Evolutionary conservation across 805 yeast species (phyloP), one percentile per base, ranked within the genome.

Genomic region (Lachancea quebecensis): DNA sequence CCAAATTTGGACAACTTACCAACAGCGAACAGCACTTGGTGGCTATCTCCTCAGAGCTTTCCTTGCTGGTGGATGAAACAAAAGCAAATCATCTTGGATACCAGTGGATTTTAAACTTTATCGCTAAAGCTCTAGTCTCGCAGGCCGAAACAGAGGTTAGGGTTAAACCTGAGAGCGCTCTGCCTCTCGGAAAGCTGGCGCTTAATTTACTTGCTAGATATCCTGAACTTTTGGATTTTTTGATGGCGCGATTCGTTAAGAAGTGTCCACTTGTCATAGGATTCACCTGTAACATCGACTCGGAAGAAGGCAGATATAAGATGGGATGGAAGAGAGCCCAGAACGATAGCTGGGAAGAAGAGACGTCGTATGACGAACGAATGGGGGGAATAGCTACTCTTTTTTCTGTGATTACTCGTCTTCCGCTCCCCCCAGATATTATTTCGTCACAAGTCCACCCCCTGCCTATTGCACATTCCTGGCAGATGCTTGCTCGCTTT

Each of bases 81-180:
- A 69, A 71, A 34, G 51, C 58, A 7, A 64, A 74, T 49, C 74
- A 73, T 2, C 56, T 83, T 14, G 83, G 82, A 0, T 85, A 68
- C 55, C 63, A 73, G 30, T 90, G 95, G 89, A 73, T 85, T 6
- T 66, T 89, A 31, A 93, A 93, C 58, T 83, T 82, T 57, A 75
- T 85, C 27, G 84, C 96, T 4, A 93, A 93, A 59, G 85, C 91
- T 3, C 68, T 90, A 1, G 86, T 93, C 1, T 78, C 84, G 25
- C 99, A 93, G 66, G 91, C 97, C 1, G 98, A 90, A 64, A 78
- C 95, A 1, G 99, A 93, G 64, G 90, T 88, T 8, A 73, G 84
- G 12, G 95, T 85, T 0, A 77, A 82, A 47, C 81, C 95, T 1
- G 75, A 78, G 36, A 79, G 89, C 2, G 85, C 96, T 0, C 57